Conservation (phyloP, 176 grass and related monocot species). For the Alopecurus myosuroides region DNA sequence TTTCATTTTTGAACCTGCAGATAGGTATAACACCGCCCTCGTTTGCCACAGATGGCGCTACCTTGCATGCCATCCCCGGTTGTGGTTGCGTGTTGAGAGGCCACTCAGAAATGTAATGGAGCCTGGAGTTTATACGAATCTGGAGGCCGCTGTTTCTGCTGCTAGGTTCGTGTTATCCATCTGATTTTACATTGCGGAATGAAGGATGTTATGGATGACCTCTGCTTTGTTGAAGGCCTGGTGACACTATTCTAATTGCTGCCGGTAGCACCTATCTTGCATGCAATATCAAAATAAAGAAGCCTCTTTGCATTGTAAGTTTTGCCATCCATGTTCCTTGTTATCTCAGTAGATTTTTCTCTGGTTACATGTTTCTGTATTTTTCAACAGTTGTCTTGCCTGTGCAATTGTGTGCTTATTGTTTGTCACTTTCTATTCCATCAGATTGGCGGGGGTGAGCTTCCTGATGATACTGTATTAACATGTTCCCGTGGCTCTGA, state of each 20-base stretch:
- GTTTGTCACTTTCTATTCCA: slow-evolving; percentile 12
- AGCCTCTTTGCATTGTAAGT: slow-evolving; percentile 97
- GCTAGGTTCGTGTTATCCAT: slow-evolving; percentile 54
- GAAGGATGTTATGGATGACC: not conserved
- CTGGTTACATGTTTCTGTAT: slow-evolving; percentile 22
- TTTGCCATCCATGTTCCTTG: slow-evolving; percentile 18
- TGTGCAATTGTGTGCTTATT: slow-evolving; percentile 23
- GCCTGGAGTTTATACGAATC: slow-evolving; percentile 74
- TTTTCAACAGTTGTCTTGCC: not conserved
- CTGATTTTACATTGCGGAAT: not conserved
- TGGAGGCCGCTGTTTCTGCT: slow-evolving; percentile 81
- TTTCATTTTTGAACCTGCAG: slow-evolving; percentile 74
- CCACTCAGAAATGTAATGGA: slow-evolving; percentile 58
- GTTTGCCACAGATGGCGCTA: slow-evolving; percentile 98
- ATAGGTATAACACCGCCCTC: slow-evolving; percentile 98
- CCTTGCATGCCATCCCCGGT: slow-evolving; percentile 80
- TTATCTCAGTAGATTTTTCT: slow-evolving; percentile 1
- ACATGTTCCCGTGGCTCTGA: slow-evolving; percentile 86
- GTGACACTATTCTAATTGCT: slow-evolving; percentile 92
- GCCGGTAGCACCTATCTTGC: slow-evolving; percentile 64
- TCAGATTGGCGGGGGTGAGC: slow-evolving; percentile 82
- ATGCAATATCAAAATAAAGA: slow-evolving; percentile 91
- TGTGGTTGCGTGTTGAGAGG: slow-evolving; percentile 93
- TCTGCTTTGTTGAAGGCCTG: slow-evolving; percentile 71
- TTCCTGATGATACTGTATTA: slow-evolving; percentile 92